These are phyloP conservation scores for Penstemon davidsonii DNA, from an alignment of 257 asterid species.

Conservation along the genomic window DNA sequence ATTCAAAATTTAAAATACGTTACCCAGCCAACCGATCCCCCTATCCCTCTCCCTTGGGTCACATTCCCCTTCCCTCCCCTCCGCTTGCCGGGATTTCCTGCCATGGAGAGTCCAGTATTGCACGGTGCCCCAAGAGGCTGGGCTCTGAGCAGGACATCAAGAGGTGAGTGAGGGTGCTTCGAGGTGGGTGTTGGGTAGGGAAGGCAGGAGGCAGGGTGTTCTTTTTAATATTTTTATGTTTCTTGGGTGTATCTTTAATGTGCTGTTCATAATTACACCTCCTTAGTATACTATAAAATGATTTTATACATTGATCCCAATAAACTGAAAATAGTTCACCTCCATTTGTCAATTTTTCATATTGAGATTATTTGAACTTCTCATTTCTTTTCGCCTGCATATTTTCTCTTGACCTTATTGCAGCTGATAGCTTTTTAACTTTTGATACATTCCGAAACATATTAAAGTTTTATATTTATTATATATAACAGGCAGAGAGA, in stretches of 20 bases:
- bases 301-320: background rate
- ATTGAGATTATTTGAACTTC: background rate
- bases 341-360: conserved; percentile 21
- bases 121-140: too few species aligned
- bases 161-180: too few species aligned
- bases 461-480: conserved; percentile 15
- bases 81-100: too few species aligned
- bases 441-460: conserved; percentile 3
- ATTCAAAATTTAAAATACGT: too few species aligned
- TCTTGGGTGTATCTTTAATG: background rate
- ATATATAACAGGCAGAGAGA: conserved; percentile 61
- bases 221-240: background rate
- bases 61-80: too few species aligned
- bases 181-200: too few species aligned
- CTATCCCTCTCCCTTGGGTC: too few species aligned
- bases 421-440: conserved; percentile 21
- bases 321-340: too few species aligned
- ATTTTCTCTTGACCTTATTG: conserved; percentile 4
- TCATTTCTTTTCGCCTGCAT: background rate
- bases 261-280: background rate
- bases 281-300: background rate
- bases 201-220: too few species aligned
- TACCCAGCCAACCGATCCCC: too few species aligned
- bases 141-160: too few species aligned
- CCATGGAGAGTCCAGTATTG: too few species aligned